Percentiles rank a stretch among this genome's conserved stretches.
Evolutionary conservation across 2,329 filamentous ascomycete genomes (phyloP).

Genomic region (Coniochaeta pulveracea): DNA sequence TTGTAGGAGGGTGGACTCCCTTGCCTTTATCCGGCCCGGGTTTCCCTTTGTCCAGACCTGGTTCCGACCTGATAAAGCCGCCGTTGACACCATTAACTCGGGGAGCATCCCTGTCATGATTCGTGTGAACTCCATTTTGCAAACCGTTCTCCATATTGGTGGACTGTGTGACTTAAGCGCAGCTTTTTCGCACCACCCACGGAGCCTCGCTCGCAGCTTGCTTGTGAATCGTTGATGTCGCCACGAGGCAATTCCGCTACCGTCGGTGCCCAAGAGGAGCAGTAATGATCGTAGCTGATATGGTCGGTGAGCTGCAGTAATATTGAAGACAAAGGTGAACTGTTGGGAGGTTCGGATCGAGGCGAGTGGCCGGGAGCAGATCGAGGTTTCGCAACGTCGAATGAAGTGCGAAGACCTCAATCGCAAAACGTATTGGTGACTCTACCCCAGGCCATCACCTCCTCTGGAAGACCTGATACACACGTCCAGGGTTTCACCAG

Average conservation of each 20-base stretch:
- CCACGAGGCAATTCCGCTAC: too few relatives aligned
- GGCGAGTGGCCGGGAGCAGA: neutral
- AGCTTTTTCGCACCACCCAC: slow-evolving; percentile 1
- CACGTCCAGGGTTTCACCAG: too few relatives aligned
- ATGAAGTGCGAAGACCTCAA: slow-evolving; percentile 1
- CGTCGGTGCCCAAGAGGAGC: too few relatives aligned
- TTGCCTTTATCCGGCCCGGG: slow-evolving; percentile 7
- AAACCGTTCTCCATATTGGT: slow-evolving; percentile 26
- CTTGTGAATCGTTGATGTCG: too few relatives aligned
- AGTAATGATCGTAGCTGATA: too few relatives aligned
- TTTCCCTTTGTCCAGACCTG: slow-evolving; percentile 22
- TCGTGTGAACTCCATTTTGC: slow-evolving; percentile 40
- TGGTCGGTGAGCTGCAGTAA: too few relatives aligned
- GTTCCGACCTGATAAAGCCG: slow-evolving; percentile 15
- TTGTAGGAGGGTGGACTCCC: slow-evolving; percentile 14
- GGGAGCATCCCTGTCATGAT: slow-evolving; percentile 40
- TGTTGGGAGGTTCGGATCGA: too few relatives aligned
- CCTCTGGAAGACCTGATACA: too few relatives aligned
- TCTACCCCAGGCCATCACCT: slow-evolving; percentile 2
- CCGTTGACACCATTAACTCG: slow-evolving; percentile 33
- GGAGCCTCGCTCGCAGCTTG: too few relatives aligned
- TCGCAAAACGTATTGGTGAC: slow-evolving; percentile 2
- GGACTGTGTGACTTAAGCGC: neutral
- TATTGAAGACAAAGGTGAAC: too few relatives aligned
- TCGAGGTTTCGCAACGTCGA: neutral